Conservation (phyloP, 2,329 filamentous ascomycete species). For the Xylariaceae sp. region DNA sequence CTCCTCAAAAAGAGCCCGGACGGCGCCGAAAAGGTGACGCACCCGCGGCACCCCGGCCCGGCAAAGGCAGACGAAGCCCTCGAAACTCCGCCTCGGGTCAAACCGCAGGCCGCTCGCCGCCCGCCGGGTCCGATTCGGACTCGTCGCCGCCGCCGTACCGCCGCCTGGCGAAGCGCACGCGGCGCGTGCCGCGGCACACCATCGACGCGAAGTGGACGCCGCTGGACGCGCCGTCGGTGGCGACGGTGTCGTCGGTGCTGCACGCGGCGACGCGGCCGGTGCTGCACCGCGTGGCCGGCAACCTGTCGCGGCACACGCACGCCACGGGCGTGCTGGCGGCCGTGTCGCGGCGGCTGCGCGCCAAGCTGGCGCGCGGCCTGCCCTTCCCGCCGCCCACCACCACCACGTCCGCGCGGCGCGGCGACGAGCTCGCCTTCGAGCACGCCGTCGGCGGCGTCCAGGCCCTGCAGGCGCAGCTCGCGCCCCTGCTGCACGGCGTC, state of each 20-base stretch:
- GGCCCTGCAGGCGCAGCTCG: slow-evolving; percentile 50
- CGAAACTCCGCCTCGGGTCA: slow-evolving; percentile 6
- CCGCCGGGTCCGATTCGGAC: slow-evolving; percentile 16
- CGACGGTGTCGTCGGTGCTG: slow-evolving; percentile 48
- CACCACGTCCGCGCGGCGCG: slow-evolving; percentile 35
- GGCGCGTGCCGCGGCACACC: slow-evolving; percentile 50
- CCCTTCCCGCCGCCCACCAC: slow-evolving; percentile 56
- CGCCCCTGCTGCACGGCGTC: slow-evolving; percentile 55
- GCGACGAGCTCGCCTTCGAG: slow-evolving; percentile 59
- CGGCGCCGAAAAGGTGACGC: not conserved
- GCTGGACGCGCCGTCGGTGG: slow-evolving; percentile 46
- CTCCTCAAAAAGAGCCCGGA: not conserved
- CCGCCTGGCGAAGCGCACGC: slow-evolving; percentile 43
- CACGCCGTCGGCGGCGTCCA: slow-evolving; percentile 53
- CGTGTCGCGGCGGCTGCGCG: slow-evolving; percentile 47
- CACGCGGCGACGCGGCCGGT: slow-evolving; percentile 54
- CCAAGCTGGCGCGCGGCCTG: slow-evolving; percentile 50
- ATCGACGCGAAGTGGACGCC: slow-evolving; percentile 64
- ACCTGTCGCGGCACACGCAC: slow-evolving; percentile 41
- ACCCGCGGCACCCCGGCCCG: slow-evolving; percentile 1
- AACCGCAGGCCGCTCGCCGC: slow-evolving; percentile 13
- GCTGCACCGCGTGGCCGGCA: slow-evolving; percentile 42
- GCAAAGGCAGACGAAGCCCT: slow-evolving; percentile 5
- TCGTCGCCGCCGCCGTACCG: slow-evolving; percentile 32
- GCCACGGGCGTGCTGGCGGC: slow-evolving; percentile 49